phyloP scores from a whole-genome alignment of 352 stramenopile species.

The Pythium graminicola region DNA sequence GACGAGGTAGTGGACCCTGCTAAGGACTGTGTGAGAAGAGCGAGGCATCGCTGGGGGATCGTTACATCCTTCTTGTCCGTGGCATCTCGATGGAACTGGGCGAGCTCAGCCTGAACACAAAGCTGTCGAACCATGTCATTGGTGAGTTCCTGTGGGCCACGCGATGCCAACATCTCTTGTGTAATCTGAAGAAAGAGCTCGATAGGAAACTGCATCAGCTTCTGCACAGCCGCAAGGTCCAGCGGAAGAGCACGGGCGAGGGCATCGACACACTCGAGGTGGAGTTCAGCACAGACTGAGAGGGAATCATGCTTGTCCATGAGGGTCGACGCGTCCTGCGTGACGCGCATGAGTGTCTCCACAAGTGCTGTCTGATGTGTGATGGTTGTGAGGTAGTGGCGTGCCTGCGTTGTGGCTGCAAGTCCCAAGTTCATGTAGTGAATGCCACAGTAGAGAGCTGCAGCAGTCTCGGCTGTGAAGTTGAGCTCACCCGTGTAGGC shows the following conservation, averaged over 20 bases:
- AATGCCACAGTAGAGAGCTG: conserved; percentile 31
- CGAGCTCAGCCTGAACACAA: conserved; percentile 20
- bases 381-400: conserved; percentile 24
- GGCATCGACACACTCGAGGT: conserved; percentile 19
- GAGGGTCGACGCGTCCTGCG: conserved; percentile 7
- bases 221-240: not conserved
- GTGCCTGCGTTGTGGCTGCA: conserved; percentile 24
- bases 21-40: conserved; percentile 14
- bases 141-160: conserved; percentile 7
- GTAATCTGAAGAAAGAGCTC: conserved; percentile 22
- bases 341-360: conserved; percentile 4
- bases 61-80: conserved; percentile 3
- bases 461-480: conserved; percentile 27
- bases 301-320: conserved; percentile 13
- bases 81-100: conserved; percentile 14
- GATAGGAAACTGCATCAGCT: conserved; percentile 14
- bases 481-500: conserved; percentile 50
- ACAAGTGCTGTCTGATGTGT: not conserved
- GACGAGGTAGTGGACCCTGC: not conserved
- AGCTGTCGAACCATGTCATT: conserved; percentile 18
- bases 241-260: conserved; percentile 11
- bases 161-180: conserved; percentile 16
- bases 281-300: conserved; percentile 13
- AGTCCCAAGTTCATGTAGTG: conserved; percentile 44
- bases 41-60: conserved; percentile 4